These are phyloP conservation scores for Tremella mesenterica DNA, from an alignment of 768 basidiomycete genomes.

Conservation along the genomic window DNA sequence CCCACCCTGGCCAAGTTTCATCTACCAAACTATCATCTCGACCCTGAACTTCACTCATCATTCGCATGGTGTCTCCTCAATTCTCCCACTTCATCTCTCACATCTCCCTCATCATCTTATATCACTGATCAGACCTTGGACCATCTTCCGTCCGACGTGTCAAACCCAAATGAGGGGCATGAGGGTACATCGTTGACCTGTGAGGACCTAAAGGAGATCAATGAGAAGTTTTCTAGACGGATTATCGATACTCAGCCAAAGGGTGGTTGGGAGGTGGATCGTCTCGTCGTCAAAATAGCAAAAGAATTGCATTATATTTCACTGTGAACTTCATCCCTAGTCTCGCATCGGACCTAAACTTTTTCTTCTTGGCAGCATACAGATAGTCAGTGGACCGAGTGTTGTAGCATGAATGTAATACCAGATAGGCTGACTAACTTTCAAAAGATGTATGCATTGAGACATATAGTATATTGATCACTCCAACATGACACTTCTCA, in stretches of 20 bases:
- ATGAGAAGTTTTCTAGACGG: conserved; percentile 8
- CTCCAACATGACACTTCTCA: background rate
- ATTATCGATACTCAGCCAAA: conserved; percentile 22
- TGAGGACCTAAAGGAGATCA: conserved; percentile 12
- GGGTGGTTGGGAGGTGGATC: conserved; percentile 32
- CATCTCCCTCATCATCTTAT: too few species aligned
- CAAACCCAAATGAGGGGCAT: background rate
- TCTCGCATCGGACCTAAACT: too few species aligned
- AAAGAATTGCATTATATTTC: conserved; percentile 5
- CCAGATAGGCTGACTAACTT: too few species aligned
- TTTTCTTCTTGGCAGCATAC: too few species aligned
- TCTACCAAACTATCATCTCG: conserved; percentile 69
- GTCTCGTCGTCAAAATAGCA: conserved; percentile 27
- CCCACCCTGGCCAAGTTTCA: conserved; percentile 56
- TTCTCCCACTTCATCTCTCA: too few species aligned
- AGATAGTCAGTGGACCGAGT: too few species aligned
- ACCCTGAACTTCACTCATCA: conserved; percentile 77
- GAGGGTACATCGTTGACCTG: background rate
- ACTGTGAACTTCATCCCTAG: background rate
- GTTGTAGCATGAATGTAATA: too few species aligned
- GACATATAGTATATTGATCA: too few species aligned
- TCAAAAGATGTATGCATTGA: too few species aligned
- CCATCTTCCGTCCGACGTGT: too few species aligned
- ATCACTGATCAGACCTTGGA: too few species aligned
- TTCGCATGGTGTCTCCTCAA: conserved; percentile 71